Base-by-base conservation (phyloP, 129 eudicot genomes). In the Solidago caesia region DNA sequence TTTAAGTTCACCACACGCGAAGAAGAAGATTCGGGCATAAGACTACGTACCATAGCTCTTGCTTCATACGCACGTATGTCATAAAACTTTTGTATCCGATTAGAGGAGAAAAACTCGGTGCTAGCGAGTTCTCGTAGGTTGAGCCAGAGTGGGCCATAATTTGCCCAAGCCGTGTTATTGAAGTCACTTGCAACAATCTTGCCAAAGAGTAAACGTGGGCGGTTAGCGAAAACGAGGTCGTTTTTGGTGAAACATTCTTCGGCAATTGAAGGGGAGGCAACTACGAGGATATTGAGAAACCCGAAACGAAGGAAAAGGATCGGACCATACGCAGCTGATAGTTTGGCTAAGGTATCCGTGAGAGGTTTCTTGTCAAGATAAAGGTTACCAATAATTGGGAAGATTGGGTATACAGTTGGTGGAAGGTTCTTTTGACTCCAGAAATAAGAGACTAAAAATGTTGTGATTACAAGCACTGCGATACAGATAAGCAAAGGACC, bases 61-160 rank as follows among this genome's bases (percentile, higher is more conserved):
- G 74, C 83, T 77, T 84, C 96, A 4, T 82, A 77, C 5, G 48
- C 71, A 1, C 87, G 85, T 13, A 84, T 44, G 5, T 46, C 55
- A 4, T 82, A 33, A 8, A 82, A 55, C n/a, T 29, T 58, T 2
- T 78, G 76, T 3, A 84, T 25, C 4, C 84, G 70, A n/a, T 75
- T 70, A 5, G 84, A 8, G 1, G 85, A 76, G 12, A 88, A 53
- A 7, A 88, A 82, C 68, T 85, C 88, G 8, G 75, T 27, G 4
- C 87, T 45, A 15, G 84, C 65, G 0, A 86, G 58, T 16, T 72
- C 62, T 8, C 79, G 79, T 4, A 75, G 56, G 79, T 65, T 75
- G 8, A 65, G 79, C 79, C 79, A 75, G 8, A 64, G 72, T 44
- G 64, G 64, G 7, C 79, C 72, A 2, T 64, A 75, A 1, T 72